These are phyloP conservation scores for Nematocida sp. DNA, from an alignment of 371 early-diverging fungal species.

Conservation along the genomic window DNA sequence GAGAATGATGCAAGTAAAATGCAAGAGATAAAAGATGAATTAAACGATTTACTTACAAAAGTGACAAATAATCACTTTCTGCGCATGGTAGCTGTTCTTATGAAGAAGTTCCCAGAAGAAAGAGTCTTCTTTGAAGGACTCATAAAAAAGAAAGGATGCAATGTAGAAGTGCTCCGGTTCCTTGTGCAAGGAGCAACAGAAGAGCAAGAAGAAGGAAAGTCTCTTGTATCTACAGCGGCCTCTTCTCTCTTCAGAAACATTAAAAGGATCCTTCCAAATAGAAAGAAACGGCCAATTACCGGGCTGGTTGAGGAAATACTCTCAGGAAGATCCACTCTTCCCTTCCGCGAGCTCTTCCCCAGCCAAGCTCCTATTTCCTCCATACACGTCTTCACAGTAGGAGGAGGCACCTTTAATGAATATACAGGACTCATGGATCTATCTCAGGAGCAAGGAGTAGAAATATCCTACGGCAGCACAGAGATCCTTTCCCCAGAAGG, in stretches of 20 bases:
- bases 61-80: constrained; percentile 2
- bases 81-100: constrained; percentile 1
- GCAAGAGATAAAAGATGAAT: constrained; percentile 13
- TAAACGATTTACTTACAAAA: constrained; percentile 12
- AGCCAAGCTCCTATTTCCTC: constrained; percentile 49
- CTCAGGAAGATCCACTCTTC: constrained; percentile 25
- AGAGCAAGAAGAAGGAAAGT: not conserved
- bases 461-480: constrained; percentile 85
- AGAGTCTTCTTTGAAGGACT: constrained; percentile 2
- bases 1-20: constrained; percentile 71
- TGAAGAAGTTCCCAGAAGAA: constrained; percentile 20
- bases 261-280: constrained; percentile 58
- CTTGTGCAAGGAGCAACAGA: constrained; percentile 6
- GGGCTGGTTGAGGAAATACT: constrained; percentile 54
- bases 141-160: constrained; percentile 20
- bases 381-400: constrained; percentile 62
- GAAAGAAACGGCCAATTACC: constrained; percentile 53
- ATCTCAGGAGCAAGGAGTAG: constrained; percentile 53
- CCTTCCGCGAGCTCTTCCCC: not conserved
- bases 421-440: constrained; percentile 58
- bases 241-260: constrained; percentile 53
- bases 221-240: constrained; percentile 9
- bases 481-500: constrained; percentile 77
- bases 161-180: constrained; percentile 20
- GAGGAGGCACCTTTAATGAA: constrained; percentile 66